Conservation (phyloP, 352 stramenopile species). For the Phytopythium vexans region DNA sequence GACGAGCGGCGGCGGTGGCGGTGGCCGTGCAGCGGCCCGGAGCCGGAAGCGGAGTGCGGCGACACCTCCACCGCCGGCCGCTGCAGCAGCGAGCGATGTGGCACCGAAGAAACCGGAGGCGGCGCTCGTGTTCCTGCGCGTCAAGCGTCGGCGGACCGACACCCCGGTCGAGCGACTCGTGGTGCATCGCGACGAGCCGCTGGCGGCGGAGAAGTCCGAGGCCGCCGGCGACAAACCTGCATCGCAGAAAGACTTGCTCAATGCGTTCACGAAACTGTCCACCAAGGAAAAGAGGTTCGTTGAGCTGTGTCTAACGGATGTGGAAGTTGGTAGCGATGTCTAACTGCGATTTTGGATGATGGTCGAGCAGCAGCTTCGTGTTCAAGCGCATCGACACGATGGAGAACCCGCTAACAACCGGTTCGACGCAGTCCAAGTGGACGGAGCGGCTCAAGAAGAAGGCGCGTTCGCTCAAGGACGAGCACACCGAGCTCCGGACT, state of each 20-base stretch:
- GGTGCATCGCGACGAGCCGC: conserved; percentile 41
- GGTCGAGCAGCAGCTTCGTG: conserved; percentile 35
- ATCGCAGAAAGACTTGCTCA: conserved; percentile 30
- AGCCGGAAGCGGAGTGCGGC: conserved; percentile 2
- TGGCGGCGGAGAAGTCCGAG: conserved; percentile 15
- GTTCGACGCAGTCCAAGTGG: conserved; percentile 47
- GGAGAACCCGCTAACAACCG: conserved; percentile 39
- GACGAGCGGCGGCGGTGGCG: neutral
- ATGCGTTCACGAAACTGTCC: conserved; percentile 60
- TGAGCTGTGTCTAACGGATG: neutral
- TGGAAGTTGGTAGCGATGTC: neutral
- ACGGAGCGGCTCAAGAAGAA: conserved; percentile 67
- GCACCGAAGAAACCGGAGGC: conserved; percentile 9
- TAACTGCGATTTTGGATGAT: neutral
- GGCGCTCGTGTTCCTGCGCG: conserved; percentile 66
- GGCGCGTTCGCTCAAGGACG: conserved; percentile 53
- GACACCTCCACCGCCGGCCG: too few relatives aligned
- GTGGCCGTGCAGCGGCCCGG: neutral
- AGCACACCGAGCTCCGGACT: conserved; percentile 35
- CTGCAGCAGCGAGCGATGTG: too few relatives aligned
- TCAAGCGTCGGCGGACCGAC: conserved; percentile 85
- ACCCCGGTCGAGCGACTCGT: conserved; percentile 66
- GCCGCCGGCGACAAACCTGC: conserved; percentile 3
- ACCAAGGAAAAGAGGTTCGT: conserved; percentile 46
- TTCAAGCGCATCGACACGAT: conserved; percentile 86